Percentiles rank a stretch among this genome's conserved stretches.
These are phyloP conservation scores for Silene uniflora DNA, from an alignment of 148 eudicot species.

Conservation along the genomic window DNA sequence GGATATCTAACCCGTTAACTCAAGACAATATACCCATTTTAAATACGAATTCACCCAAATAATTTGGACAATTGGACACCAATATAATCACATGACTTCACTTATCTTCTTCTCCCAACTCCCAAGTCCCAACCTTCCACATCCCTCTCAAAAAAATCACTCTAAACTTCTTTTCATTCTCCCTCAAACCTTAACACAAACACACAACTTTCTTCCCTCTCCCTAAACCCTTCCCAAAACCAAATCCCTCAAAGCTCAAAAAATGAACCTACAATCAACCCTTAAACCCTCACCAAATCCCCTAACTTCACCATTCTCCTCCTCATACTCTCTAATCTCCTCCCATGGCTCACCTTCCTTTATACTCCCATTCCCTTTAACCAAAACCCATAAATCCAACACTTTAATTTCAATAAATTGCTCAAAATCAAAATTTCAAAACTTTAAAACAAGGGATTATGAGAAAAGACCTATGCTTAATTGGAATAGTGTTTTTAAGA, in stretches of 20 bases:
- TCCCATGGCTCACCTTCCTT: constrained; percentile 44
- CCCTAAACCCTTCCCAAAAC: constrained; percentile 26
- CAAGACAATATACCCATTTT: too few relatives aligned
- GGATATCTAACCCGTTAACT: too few relatives aligned
- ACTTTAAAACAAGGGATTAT: constrained; percentile 38
- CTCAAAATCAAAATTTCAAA: constrained; percentile 34
- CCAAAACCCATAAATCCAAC: constrained; percentile 10
- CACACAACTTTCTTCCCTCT: neutral
- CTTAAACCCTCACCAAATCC: constrained; percentile 27
- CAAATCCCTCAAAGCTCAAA: neutral
- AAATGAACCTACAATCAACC: constrained; percentile 58
- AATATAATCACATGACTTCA: too few relatives aligned
- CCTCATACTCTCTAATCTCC: constrained; percentile 34
- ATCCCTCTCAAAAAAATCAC: neutral
- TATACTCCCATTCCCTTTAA: constrained; percentile 18
- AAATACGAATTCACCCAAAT: too few relatives aligned
- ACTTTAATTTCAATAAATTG: constrained; percentile 26
- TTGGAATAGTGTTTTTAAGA: constrained; percentile 58
- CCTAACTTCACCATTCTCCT: constrained; percentile 25
- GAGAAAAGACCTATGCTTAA: constrained; percentile 37
- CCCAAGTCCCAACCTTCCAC: neutral
- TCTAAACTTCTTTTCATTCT: neutral
- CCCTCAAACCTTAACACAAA: neutral
- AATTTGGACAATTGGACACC: too few relatives aligned
- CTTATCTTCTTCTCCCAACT: neutral